These are phyloP conservation scores for Camptophora hylomeconis DNA, from an alignment of 2,329 filamentous ascomycete species.

Conservation along the genomic window DNA sequence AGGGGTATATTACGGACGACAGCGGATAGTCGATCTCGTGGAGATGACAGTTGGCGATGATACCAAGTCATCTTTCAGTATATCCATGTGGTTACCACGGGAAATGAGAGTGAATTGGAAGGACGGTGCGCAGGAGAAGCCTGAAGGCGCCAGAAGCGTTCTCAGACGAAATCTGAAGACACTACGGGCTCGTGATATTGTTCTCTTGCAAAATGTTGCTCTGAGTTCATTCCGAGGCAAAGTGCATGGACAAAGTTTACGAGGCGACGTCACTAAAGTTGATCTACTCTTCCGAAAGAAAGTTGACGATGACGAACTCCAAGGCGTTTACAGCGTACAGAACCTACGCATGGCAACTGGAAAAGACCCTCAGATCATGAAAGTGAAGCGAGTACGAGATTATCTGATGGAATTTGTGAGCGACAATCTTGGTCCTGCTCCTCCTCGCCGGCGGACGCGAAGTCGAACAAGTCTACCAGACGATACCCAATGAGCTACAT, in stretches of 20 bases:
- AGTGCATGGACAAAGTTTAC: slow-evolving; percentile 75
- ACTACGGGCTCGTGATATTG: slow-evolving; percentile 59
- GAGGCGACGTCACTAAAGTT: slow-evolving; percentile 55
- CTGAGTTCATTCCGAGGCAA: slow-evolving; percentile 60
- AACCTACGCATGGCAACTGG: slow-evolving; percentile 31
- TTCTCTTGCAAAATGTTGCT: slow-evolving; percentile 68
- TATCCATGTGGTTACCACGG: slow-evolving; percentile 65
- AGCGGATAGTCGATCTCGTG: slow-evolving; percentile 47
- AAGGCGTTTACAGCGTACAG: slow-evolving; percentile 44
- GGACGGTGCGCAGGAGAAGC: slow-evolving; percentile 14
- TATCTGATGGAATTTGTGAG: slow-evolving; percentile 65
- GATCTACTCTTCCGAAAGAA: slow-evolving; percentile 50
- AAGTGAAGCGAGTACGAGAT: slow-evolving; percentile 53
- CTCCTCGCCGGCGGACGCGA: slow-evolving; percentile 4
- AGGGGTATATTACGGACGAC: slow-evolving; percentile 36
- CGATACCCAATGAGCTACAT: slow-evolving; percentile 25
- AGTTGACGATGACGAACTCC: slow-evolving; percentile 38
- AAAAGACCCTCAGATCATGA: slow-evolving; percentile 42
- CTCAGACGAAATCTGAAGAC: slow-evolving; percentile 30
- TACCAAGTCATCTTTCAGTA: slow-evolving; percentile 62
- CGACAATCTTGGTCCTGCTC: slow-evolving; percentile 17
- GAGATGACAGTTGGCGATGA: slow-evolving; percentile 78
- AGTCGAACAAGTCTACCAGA: slow-evolving; percentile 21
- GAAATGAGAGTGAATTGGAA: slow-evolving; percentile 17
- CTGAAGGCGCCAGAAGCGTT: slow-evolving; percentile 16